These are phyloP conservation scores for Leishmania aethiopica DNA, from an alignment of 208 protist species.

Conservation along the genomic window DNA sequence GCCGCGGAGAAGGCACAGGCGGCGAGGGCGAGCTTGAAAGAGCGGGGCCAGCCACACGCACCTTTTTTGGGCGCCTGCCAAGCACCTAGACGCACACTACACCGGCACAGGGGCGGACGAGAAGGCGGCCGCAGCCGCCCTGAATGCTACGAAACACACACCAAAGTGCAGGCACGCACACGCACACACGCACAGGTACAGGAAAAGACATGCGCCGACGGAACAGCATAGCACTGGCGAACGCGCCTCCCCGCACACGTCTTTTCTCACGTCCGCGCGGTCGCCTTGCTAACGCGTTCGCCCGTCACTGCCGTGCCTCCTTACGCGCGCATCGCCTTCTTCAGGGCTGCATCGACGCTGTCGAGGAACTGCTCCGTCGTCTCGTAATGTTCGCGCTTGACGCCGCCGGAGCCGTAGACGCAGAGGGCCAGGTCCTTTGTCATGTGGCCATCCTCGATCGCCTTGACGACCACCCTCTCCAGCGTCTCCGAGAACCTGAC, in stretches of 20 bases:
- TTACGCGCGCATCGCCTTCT: conserved; percentile 45
- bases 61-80: background rate
- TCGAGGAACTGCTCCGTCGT: conserved; percentile 91
- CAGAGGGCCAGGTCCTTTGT: conserved; percentile 98
- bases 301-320: background rate
- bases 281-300: background rate
- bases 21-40: background rate
- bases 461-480: conserved; percentile 91
- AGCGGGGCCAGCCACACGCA: background rate
- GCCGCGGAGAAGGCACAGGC: background rate
- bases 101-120: background rate
- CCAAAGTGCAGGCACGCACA: background rate
- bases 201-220: background rate
- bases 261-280: background rate
- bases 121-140: background rate
- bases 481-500: conserved; percentile 87
- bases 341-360: conserved; percentile 67
- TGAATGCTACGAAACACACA: background rate
- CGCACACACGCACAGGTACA: background rate
- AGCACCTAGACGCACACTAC: background rate
- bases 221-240: background rate
- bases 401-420: conserved; percentile 80
- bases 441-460: conserved; percentile 96
- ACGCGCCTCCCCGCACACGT: background rate
- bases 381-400: conserved; percentile 88